phyloP scores from a whole-genome alignment of 805 yeast genomes.

The Wickerhamiella spandovensis region DNA sequence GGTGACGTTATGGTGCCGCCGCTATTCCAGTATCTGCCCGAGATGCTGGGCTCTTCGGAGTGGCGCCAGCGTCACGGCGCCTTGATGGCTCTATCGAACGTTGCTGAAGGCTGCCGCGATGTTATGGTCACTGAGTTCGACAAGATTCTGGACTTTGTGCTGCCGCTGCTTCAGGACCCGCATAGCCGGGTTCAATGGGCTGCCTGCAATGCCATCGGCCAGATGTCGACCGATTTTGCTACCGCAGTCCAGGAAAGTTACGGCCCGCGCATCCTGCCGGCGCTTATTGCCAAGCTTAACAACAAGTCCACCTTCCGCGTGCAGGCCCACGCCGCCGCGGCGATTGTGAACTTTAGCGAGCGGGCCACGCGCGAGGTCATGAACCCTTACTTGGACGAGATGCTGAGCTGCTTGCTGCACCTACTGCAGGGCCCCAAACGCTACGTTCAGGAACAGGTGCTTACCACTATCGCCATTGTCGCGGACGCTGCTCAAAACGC shows the following conservation, averaged over 20 bases:
- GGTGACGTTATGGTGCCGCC: constrained; percentile 79
- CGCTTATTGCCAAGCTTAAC: constrained; percentile 68
- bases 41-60: constrained; percentile 56
- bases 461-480: constrained; percentile 90
- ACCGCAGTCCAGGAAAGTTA: constrained; percentile 72
- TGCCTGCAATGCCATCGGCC: constrained; percentile 93
- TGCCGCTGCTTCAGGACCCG: constrained; percentile 72
- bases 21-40: constrained; percentile 72
- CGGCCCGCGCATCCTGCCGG: constrained; percentile 72
- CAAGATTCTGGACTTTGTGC: constrained; percentile 65
- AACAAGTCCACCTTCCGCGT: constrained; percentile 62
- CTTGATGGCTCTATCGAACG: constrained; percentile 88
- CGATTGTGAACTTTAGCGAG: constrained; percentile 88
- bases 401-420: constrained; percentile 59
- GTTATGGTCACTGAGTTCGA: constrained; percentile 72
- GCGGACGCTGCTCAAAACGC: constrained; percentile 91
- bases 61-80: constrained; percentile 98
- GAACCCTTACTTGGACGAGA: constrained; percentile 83
- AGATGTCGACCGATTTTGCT: constrained; percentile 92
- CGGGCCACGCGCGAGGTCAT: constrained; percentile 75
- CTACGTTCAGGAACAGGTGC: constrained; percentile 93
- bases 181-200: constrained; percentile 96
- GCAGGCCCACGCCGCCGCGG: constrained; percentile 98
- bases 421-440: constrained; percentile 74
- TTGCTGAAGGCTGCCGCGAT: constrained; percentile 95